These are phyloP conservation scores for Jatropha multifida DNA, from an alignment of 441 rosid species.

Conservation along the genomic window DNA sequence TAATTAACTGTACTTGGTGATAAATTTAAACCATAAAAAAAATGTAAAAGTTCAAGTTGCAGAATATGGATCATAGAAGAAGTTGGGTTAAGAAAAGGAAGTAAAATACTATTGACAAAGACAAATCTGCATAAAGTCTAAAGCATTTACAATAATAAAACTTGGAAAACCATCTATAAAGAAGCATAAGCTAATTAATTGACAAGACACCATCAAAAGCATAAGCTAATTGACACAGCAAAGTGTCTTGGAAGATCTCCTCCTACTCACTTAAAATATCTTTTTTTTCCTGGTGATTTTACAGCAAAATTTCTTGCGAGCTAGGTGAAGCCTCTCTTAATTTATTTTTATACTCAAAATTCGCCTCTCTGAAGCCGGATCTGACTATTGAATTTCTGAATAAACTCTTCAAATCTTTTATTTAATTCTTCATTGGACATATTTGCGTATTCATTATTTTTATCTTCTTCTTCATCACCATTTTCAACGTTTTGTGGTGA, in stretches of 20 bases:
- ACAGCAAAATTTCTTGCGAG: neutral
- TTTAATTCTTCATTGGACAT: conserved; percentile 74
- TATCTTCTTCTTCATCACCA: conserved; percentile 23
- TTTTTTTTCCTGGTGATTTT: neutral
- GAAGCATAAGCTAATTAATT: too few relatives aligned
- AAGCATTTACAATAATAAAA: conserved; percentile 9
- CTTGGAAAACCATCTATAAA: too few relatives aligned
- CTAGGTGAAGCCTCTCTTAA: neutral
- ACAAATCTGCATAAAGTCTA: neutral
- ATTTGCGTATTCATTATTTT: conserved; percentile 49
- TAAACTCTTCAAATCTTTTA: conserved; percentile 76
- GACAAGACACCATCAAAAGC: neutral
- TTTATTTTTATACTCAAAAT: neutral
- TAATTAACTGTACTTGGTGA: neutral
- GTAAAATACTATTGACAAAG: neutral
- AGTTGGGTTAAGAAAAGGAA: neutral
- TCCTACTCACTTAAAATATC: neutral
- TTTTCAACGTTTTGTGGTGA: neutral
- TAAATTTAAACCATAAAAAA: neutral
- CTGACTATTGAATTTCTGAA: conserved; percentile 48
- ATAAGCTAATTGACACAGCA: neutral
- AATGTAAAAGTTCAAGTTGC: neutral
- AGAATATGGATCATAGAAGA: neutral
- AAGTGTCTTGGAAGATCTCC: neutral
- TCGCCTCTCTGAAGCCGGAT: conserved; percentile 43